Percentiles rank a stretch among this genome's conserved stretches.
Conservation (phyloP, 1,139 yeast species). For the Kodamaea arcana region DNA sequence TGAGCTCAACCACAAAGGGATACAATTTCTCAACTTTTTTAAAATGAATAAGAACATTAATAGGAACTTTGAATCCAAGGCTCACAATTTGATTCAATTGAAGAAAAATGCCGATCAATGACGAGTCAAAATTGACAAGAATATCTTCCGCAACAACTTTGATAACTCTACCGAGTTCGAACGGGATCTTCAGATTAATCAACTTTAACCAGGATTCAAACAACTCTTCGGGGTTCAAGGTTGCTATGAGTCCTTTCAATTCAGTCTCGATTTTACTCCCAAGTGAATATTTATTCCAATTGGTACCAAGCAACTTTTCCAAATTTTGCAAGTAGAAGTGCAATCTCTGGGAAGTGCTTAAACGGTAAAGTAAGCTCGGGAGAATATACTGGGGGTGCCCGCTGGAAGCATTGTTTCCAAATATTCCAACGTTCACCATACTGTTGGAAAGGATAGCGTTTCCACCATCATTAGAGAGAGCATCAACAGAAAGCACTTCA, state of each 20-base stretch:
- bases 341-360: constrained; percentile 20
- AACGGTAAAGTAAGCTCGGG: constrained; percentile 18
- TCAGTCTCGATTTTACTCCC: constrained; percentile 62
- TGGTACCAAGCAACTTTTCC: constrained; percentile 50
- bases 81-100: constrained; percentile 52
- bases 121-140: constrained; percentile 49
- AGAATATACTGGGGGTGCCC: constrained; percentile 2
- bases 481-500: too few species aligned
- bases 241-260: constrained; percentile 39
- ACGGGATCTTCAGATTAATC: constrained; percentile 7
- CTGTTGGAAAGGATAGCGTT: too few species aligned
- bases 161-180: constrained; percentile 25
- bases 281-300: constrained; percentile 72
- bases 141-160: constrained; percentile 26
- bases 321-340: constrained; percentile 20
- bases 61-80: constrained; percentile 60
- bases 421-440: too few species aligned
- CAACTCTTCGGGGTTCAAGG: constrained; percentile 39
- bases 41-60: constrained; percentile 28
- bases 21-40: constrained; percentile 44
- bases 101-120: constrained; percentile 41
- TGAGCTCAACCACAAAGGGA: constrained; percentile 55
- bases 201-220: constrained; percentile 47
- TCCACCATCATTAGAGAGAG: too few species aligned
- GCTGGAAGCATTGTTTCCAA: constrained; percentile 3